These are phyloP conservation scores for Rossbeevera mucosa DNA, from an alignment of 768 basidiomycete species.

Conservation along the genomic window DNA sequence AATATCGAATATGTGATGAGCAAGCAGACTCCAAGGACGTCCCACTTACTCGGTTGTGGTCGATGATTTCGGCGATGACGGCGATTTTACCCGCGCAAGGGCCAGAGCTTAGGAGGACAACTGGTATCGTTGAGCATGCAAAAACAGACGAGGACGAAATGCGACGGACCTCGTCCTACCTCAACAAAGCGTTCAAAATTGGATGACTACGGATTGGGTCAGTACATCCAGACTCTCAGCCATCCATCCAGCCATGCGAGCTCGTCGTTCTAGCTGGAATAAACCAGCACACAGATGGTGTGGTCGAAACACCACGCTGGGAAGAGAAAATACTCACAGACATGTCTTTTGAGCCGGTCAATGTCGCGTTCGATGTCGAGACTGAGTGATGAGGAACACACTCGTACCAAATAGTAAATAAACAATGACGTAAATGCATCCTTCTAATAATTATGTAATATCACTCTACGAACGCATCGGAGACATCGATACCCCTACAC, in stretches of 20 bases:
- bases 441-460: no score
- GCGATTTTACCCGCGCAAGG: conserved; percentile 86
- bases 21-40: neutral
- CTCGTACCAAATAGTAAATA: neutral
- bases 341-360: conserved; percentile 10
- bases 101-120: conserved; percentile 91
- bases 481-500: no score
- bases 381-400: neutral
- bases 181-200: conserved; percentile 97
- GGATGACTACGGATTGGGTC: conserved; percentile 49
- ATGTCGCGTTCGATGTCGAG: neutral
- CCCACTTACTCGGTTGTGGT: conserved; percentile 87
- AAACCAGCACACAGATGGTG: neutral
- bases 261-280: fast-evolving
- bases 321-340: conserved; percentile 14
- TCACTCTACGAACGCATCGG: no score
- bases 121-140: conserved; percentile 28
- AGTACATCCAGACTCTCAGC: conserved; percentile 10
- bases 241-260: conserved; percentile 12
- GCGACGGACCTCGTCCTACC: conserved; percentile 78
- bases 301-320: neutral
- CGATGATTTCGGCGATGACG: conserved; percentile 94
- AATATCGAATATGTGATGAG: neutral
- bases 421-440: neutral
- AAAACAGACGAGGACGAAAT: neutral